phyloP scores from a whole-genome alignment of 306 rosid species.

The Corylus americana region DNA sequence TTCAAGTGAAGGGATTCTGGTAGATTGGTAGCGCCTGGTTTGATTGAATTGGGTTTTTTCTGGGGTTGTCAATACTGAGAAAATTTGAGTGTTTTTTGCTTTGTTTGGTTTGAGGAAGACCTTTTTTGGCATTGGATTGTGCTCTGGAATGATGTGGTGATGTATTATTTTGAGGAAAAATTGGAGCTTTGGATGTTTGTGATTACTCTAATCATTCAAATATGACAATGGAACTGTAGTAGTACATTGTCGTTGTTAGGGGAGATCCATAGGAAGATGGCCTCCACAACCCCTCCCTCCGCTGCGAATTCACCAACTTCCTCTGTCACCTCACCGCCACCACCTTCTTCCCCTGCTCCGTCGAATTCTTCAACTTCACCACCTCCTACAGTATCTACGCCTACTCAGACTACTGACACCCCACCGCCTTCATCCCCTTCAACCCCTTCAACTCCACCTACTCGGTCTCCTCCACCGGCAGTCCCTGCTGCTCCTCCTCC shows the following conservation, averaged over 20 bases:
- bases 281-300: conserved; percentile 65
- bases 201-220: conserved; percentile 19
- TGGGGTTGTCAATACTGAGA: conserved; percentile 5
- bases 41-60: conserved; percentile 27
- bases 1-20: background rate
- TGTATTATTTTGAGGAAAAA: conserved; percentile 7
- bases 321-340: conserved; percentile 34
- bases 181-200: conserved; percentile 22
- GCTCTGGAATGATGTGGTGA: conserved; percentile 26
- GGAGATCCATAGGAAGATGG: conserved; percentile 49
- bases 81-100: conserved; percentile 11
- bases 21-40: background rate
- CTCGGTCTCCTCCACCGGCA: conserved; percentile 45
- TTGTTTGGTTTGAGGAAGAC: conserved; percentile 12
- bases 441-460: conserved; percentile 42
- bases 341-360: conserved; percentile 43
- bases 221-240: conserved; percentile 34
- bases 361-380: conserved; percentile 41
- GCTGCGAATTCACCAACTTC: conserved; percentile 59
- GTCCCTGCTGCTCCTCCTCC: conserved; percentile 41
- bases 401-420: conserved; percentile 36
- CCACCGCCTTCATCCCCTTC: conserved; percentile 48
- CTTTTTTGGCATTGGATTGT: conserved; percentile 23
- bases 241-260: conserved; percentile 31
- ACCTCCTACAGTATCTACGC: conserved; percentile 37